These are phyloP conservation scores for Monoraphidium neglectum DNA, from an alignment of 139 green algal species.

Conservation along the genomic window DNA sequence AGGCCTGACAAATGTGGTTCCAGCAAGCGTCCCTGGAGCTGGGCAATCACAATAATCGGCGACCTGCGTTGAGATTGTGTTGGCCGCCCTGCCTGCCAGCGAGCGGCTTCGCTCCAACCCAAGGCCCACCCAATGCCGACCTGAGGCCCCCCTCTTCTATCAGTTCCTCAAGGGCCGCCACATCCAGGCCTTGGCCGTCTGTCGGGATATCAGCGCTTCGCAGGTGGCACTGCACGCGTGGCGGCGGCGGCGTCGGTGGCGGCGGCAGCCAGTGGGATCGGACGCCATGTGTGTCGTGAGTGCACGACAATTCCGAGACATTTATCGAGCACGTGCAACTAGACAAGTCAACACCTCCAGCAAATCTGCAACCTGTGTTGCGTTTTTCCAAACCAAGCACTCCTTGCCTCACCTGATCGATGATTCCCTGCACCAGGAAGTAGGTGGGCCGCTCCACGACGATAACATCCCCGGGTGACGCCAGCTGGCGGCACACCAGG, in stretches of 20 bases:
- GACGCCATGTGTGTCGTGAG: background rate
- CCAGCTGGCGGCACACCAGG: constrained; percentile 25
- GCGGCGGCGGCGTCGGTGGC: background rate
- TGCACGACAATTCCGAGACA: background rate
- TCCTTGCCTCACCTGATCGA: background rate
- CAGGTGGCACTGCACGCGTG: background rate
- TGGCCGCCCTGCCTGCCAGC: too few species aligned
- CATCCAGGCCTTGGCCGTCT: constrained; percentile 30
- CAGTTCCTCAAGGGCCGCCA: constrained; percentile 28
- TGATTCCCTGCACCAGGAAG: constrained; percentile 42
- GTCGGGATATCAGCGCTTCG: constrained; percentile 3
- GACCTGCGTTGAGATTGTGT: too few species aligned
- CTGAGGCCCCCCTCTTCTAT: background rate
- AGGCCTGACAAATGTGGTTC: background rate
- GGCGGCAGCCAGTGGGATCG: background rate
- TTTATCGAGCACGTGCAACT: background rate
- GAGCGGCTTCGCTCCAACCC: background rate
- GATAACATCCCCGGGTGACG: constrained; percentile 32
- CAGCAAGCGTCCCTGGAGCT: background rate
- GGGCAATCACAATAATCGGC: too few species aligned
- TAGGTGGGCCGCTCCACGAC: constrained; percentile 51
- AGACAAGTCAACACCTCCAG: background rate
- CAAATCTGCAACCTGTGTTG: too few species aligned
- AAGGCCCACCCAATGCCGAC: too few species aligned
- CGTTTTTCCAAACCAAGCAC: too few species aligned